Conservation (phyloP, 345 rosid genomes). For the Hypericum androsaemum region DNA sequence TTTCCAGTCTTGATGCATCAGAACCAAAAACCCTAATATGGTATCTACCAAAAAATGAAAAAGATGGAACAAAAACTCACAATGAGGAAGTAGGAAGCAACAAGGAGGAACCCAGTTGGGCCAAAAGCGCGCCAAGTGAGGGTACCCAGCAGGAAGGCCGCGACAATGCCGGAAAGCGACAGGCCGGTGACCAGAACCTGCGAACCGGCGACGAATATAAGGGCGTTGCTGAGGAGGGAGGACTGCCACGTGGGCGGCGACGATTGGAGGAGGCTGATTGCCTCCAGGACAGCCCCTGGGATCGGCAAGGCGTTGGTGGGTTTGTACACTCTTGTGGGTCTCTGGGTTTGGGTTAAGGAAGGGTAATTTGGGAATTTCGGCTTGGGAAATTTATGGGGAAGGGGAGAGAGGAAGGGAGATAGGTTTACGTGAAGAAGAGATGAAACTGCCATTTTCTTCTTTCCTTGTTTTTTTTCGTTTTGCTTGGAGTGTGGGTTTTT, state of each 20-base stretch:
- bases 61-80: constrained; percentile 12
- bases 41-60: background rate
- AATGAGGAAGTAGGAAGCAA: constrained; percentile 59
- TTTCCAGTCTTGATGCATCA: too few species aligned
- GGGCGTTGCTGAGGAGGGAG: constrained; percentile 58
- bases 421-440: constrained; percentile 19
- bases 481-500: too few species aligned
- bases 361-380: background rate
- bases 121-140: constrained; percentile 97
- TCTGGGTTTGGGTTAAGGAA: constrained; percentile 9
- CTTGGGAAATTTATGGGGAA: constrained; percentile 11
- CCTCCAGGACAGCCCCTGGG: constrained; percentile 17
- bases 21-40: background rate
- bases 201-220: constrained; percentile 71
- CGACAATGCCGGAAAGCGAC: constrained; percentile 60
- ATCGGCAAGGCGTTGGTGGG: too few species aligned
- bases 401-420: constrained; percentile 11
- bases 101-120: constrained; percentile 73
- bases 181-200: constrained; percentile 75
- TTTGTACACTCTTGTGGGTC: background rate
- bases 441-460: constrained; percentile 36
- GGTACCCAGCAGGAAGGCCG: constrained; percentile 82
- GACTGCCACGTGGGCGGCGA: constrained; percentile 75
- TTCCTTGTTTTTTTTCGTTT: background rate
- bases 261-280: constrained; percentile 43